phyloP scores from a whole-genome alignment of 768 basidiomycete species.

The Cubamyces sp. region DNA sequence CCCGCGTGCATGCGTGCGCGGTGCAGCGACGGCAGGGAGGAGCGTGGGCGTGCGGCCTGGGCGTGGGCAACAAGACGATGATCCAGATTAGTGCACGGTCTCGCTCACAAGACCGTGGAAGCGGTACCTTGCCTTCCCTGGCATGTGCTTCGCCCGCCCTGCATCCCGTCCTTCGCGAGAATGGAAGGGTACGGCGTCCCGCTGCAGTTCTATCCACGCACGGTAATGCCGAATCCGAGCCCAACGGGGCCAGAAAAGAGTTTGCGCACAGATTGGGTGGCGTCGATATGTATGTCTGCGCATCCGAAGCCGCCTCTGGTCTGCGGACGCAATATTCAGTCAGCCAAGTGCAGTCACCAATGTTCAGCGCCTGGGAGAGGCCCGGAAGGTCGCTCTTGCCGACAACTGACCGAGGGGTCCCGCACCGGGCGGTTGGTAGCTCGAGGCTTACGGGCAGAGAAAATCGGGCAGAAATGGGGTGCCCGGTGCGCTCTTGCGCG shows the following conservation, averaged over 20 bases:
- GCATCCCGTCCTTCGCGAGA: constrained; percentile 13
- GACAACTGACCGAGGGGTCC: constrained; percentile 16
- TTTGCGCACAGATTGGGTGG: constrained; percentile 6
- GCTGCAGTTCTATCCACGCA: neutral
- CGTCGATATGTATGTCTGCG: neutral
- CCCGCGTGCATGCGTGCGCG: neutral
- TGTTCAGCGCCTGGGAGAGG: constrained; percentile 1
- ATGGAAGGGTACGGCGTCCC: constrained; percentile 15
- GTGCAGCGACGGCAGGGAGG: neutral
- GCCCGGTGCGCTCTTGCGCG: constrained; percentile 16
- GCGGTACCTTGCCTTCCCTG: constrained; percentile 17
- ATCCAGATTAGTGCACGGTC: constrained; percentile 15
- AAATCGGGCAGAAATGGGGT: neutral
- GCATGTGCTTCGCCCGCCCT: constrained; percentile 9
- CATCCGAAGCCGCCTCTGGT: neutral
- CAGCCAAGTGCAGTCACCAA: constrained; percentile 7
- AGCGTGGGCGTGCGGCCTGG: constrained; percentile 3
- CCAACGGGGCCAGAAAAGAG: too few relatives aligned
- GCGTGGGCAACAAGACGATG: constrained; percentile 5
- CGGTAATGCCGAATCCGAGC: neutral
- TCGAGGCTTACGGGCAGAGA: constrained; percentile 17
- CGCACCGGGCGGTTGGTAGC: constrained; percentile 23
- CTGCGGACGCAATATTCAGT: neutral
- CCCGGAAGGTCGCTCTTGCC: constrained; percentile 2
- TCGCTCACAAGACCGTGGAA: constrained; percentile 24